Evolutionary conservation across 441 rosid species (phyloP), one percentile per base, ranked within the genome.

Genomic region (Flueggea neowawraea): DNA sequence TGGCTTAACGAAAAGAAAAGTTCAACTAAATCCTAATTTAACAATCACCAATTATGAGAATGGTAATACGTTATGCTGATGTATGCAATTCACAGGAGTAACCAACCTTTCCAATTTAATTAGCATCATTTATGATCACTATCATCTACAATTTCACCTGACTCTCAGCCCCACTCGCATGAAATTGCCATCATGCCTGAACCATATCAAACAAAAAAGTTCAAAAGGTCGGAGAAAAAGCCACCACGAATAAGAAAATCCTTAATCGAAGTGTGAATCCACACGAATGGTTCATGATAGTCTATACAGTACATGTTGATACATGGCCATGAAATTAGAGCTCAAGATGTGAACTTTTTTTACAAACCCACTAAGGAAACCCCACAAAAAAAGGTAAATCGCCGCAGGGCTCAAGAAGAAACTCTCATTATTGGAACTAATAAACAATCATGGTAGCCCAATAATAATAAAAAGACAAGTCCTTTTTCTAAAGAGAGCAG

Each of bases 401-500:
- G 60, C 70, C 68, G 61, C 63, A 65, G 73, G 76, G 80, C 75
- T 73, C 78, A 58, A 71, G 73, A 54, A 70, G 32, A 16, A 49
- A 6, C 50, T 56, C 65, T 55, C 54, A 57, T 32, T 62, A 63
- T 64, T 58, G 64, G 56, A 63, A 52, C 12, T 41, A 14, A 47
- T 9, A 10, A 47, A 47, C 50, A 47, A 47, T 47, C 50, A 47
- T 47, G n/a, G 4, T 47, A 47, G 9, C 14, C 50, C 50, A 47
- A 47, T 47, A 47, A 36, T 36, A 36, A 36, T 36, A 4, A 47
- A 47, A 47, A 47, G 50, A 14, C n/a, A 14, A 47, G 14, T 47
- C 50, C 14, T 9, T 47, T 47, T 47, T 14, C 4, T 47, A 47
- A 47, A 36, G 41, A 36, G 41, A 5, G 41, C 41, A 36, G 50